Base-by-base conservation (phyloP, 495 filamentous ascomycete genomes). In the Darksidea phi region DNA sequence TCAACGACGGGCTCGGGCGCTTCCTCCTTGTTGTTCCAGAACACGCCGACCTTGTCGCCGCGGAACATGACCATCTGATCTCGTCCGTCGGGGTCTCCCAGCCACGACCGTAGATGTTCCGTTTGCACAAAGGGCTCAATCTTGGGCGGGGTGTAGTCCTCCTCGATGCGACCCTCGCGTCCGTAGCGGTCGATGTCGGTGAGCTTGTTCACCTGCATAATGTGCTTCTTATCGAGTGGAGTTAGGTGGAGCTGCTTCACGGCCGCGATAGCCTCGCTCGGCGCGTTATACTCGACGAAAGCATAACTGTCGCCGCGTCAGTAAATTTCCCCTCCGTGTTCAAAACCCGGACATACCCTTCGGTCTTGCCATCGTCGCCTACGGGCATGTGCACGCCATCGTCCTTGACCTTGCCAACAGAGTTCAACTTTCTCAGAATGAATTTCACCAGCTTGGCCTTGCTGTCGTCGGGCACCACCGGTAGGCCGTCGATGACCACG, bases 1-100 rank as follows among this genome's bases (percentile, higher is more conserved):
- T 97, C 91, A 53, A 98, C 87, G 25, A 95, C 83, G 42, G 84
- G 83, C 77, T 97, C 94, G 13, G 94, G 91, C 0, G 79, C 70
- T 58, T 97, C 94, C 75, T 85, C 90, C 78, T 95, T 93, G 82
- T 90, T 94, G 77, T 97, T 97, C 93, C 91, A 97, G 80, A 90
- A 96, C 0, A 98, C 88, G 46, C 90, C 91, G 17, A 98, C 94
- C 57, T 86, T 85, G 43, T 97, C 94, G 58, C 84, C 84, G 38
- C 88, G 85, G 81, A 86, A 96, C 80, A 97, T 90, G 67, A 88
- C 88, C 67, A 97, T 90, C 74, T 98, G 92, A 74, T 98, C 94
- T 24, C 94, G 89, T 48, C 86, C 90, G 61, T 85, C 88, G 54
- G 84, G 76, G 72, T 98, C 94, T 36, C 85, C 85, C 62, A 98